Conservation (phyloP, 2,329 filamentous ascomycete genomes). For the Xylaria arbuscula region DNA sequence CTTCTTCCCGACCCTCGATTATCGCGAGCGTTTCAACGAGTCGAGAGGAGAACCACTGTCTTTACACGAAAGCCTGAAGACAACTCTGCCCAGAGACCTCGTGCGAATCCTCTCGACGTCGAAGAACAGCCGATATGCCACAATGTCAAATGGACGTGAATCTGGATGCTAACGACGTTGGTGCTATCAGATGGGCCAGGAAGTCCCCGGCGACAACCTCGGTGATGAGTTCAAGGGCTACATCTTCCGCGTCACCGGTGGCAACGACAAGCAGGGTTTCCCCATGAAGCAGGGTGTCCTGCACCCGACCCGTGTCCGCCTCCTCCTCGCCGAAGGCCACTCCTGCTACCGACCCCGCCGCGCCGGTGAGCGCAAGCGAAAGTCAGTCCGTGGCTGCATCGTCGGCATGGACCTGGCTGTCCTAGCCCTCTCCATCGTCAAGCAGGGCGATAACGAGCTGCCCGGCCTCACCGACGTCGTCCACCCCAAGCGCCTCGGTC, state of each 20-base stretch:
- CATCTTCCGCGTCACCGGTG: conserved; percentile 98
- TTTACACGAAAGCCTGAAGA: conserved; percentile 50
- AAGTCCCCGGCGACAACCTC: conserved; percentile 92
- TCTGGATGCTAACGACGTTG: conserved; percentile 51
- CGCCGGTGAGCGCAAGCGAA: conserved; percentile 98
- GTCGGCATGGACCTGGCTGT: conserved; percentile 95
- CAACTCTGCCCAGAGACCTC: not conserved
- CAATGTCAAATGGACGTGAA: not conserved
- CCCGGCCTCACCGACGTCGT: conserved; percentile 97
- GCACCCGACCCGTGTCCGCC: conserved; percentile 97
- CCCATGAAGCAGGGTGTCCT: conserved; percentile 99
- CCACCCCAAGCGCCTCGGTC: conserved; percentile 98
- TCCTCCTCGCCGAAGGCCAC: conserved; percentile 96
- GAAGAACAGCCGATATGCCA: conserved; percentile 16
- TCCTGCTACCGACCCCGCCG: conserved; percentile 99
- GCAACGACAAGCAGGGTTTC: conserved; percentile 99
- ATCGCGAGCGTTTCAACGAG: conserved; percentile 20
- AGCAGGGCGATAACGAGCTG: conserved; percentile 95
- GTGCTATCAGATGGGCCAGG: conserved; percentile 77
- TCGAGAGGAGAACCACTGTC: conserved; percentile 16
- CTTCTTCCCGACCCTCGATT: conserved; percentile 34
- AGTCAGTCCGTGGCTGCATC: conserved; percentile 99
- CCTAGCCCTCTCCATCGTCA: conserved; percentile 93
- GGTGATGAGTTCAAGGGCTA: conserved; percentile 99
- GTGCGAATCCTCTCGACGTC: conserved; percentile 27